These are phyloP conservation scores for Amanita polypyramis DNA, from an alignment of 768 basidiomycete species.

Conservation along the genomic window DNA sequence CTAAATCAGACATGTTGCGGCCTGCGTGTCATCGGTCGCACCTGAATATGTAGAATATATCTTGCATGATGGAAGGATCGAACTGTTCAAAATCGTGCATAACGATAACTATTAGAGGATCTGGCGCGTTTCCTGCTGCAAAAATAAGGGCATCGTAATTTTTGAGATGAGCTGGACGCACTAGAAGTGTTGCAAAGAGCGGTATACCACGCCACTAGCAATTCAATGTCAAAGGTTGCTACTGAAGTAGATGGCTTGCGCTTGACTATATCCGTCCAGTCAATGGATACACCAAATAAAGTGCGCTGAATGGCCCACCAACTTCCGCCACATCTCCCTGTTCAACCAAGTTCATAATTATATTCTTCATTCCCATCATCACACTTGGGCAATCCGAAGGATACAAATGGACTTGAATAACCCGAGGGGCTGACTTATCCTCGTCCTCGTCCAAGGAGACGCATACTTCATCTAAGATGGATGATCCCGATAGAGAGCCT, in stretches of 20 bases:
- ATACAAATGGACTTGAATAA: slow-evolving; percentile 32
- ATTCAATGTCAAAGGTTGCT: slow-evolving; percentile 50
- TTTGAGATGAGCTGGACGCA: slow-evolving; percentile 10
- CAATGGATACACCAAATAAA: background rate
- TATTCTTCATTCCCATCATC: slow-evolving; percentile 37
- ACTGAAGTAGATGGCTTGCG: slow-evolving; percentile 40
- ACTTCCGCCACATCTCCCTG: slow-evolving; percentile 17
- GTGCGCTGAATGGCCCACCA: slow-evolving; percentile 12
- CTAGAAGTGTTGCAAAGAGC: slow-evolving; percentile 27
- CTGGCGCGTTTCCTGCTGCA: slow-evolving; percentile 4
- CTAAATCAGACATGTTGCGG: background rate
- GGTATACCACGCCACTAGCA: slow-evolving; percentile 52
- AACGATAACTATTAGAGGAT: slow-evolving; percentile 41
- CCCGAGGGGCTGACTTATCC: slow-evolving; percentile 7
- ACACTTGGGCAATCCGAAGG: slow-evolving; percentile 49
- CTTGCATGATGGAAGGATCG: slow-evolving; percentile 50
- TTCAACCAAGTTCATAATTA: slow-evolving; percentile 45
- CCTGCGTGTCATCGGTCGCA: slow-evolving; percentile 14
- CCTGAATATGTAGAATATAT: slow-evolving; percentile 68
- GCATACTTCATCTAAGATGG: slow-evolving; percentile 36
- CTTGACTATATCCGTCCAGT: slow-evolving; percentile 22
- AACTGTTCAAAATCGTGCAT: slow-evolving; percentile 72
- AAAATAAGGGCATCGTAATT: background rate
- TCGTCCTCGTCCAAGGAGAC: slow-evolving; percentile 21
- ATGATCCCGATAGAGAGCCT: slow-evolving; percentile 36